Evolutionary conservation across 2,329 filamentous ascomycete genomes (phyloP), one percentile per base, ranked within the genome.

Genomic region (Colletotrichum zoysiae): DNA sequence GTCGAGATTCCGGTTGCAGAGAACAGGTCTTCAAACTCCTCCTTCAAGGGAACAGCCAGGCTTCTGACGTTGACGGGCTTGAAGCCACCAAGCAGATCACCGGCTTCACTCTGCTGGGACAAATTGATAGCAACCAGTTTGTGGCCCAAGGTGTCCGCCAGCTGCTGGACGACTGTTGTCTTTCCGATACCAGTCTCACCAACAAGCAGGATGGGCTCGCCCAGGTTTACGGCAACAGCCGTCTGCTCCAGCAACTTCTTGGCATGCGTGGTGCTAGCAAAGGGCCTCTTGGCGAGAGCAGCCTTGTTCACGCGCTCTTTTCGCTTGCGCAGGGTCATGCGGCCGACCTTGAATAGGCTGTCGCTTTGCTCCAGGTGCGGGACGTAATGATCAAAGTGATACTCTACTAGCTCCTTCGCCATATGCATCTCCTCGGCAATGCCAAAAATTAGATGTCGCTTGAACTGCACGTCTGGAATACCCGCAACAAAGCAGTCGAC

Each of bases 151-250:
- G 92, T 88, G 70, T 93, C 91, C 0, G 96, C 95, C 67, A 99
- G 86, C 78, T 98, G 95, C 80, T 99, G 96, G 18, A 99, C 92
- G 35, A 96, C 93, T 0, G 96, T 97, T 0, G 96, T 99, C 83
- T 99, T 99, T 77, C 96, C 96, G 62, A 97, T 98, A 84, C 96
- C 96, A 9, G 96, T 99, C 84, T 99, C 96, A 78, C 96, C 96
- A n/a, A 99, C 96, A 38, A 99, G 89, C 23, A 99, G 84, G 1
- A 97, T 89, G 5, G 97, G 95, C 78, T 99, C 96, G n/a, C 90
- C 89, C 77, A 95, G 89, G 73, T 92, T 91, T 7, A 98, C 90
- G 1, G 95, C 92, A 48, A 94, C 91, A 1, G 93, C 91, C 67
- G 98, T 93, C 79, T 97, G 94, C 79, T 99, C 97, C 62, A 99